Evolutionary conservation across 177 flowering plant species (phyloP).

Genomic region (Vitis hybrid): DNA sequence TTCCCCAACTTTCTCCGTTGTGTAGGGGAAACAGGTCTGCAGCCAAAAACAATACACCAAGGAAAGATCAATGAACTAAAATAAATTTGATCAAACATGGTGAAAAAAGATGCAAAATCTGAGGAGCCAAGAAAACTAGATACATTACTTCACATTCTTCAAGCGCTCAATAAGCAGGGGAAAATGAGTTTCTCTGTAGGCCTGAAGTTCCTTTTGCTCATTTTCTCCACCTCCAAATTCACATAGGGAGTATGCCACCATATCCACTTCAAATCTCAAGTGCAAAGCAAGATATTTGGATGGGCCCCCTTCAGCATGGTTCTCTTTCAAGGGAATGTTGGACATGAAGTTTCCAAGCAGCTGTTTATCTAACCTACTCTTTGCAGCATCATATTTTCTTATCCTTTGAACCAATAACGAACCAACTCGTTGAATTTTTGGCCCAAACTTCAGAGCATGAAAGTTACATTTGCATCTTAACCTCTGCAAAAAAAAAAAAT

Average conservation of each 20-base stretch:
- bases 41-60: constrained; percentile 10
- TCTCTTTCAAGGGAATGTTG: constrained; percentile 21
- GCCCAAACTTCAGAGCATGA: constrained; percentile 89
- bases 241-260: constrained; percentile 94
- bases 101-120: neutral
- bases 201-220: constrained; percentile 75
- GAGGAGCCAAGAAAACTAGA: neutral
- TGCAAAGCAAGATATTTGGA: constrained; percentile 85
- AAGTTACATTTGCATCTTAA: constrained; percentile 96
- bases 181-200: constrained; percentile 83
- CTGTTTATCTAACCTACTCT: constrained; percentile 56
- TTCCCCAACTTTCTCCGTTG: constrained; percentile 69
- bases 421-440: constrained; percentile 72
- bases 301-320: constrained; percentile 24
- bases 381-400: constrained; percentile 41
- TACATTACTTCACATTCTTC: constrained; percentile 53
- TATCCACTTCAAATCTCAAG: constrained; percentile 90
- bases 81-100: neutral
- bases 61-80: neutral
- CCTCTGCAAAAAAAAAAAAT: constrained; percentile 49
- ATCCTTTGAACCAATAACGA: constrained; percentile 73
- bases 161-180: constrained; percentile 72
- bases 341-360: constrained; percentile 68
- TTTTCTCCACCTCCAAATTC: constrained; percentile 90
- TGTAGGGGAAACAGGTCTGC: constrained; percentile 61